Evolutionary conservation across 345 rosid species (phyloP).

Genomic region (Hevea brasiliensis): DNA sequence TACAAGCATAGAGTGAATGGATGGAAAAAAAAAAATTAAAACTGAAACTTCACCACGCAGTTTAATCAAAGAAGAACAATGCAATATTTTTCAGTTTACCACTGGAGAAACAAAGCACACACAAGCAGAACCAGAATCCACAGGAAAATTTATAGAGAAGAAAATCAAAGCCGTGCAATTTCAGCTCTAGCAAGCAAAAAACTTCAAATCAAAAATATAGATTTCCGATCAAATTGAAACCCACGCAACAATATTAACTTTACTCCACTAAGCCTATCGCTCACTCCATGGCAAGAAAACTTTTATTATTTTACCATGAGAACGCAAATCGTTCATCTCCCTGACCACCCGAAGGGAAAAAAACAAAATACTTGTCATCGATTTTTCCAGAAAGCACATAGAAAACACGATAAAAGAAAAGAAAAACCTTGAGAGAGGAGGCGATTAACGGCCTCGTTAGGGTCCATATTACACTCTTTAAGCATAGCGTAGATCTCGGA

Average conservation of each 20-base stretch:
- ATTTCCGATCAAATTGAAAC: neutral
- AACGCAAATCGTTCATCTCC: neutral
- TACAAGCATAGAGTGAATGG: too few relatives aligned
- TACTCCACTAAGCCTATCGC: neutral
- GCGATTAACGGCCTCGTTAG: slow-evolving; percentile 93
- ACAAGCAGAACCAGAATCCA: neutral
- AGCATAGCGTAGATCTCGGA: slow-evolving; percentile 94
- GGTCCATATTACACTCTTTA: slow-evolving; percentile 98
- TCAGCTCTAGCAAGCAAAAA: neutral
- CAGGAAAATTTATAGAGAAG: neutral
- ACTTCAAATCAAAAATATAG: neutral
- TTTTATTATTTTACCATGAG: neutral
- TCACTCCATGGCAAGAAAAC: neutral
- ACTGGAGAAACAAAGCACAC: neutral
- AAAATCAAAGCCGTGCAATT: neutral
- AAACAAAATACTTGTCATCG: neutral
- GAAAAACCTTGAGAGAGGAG: slow-evolving; percentile 88
- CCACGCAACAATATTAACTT: neutral
- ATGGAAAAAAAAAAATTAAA: neutral
- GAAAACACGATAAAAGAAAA: neutral
- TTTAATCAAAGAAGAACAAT: neutral
- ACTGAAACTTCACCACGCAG: neutral
- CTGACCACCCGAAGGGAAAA: too few relatives aligned
- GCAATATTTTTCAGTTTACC: neutral
- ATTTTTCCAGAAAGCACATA: slow-evolving; percentile 6